These are phyloP conservation scores for Plantago rigida DNA, from an alignment of 305 asterid species.

Conservation along the genomic window DNA sequence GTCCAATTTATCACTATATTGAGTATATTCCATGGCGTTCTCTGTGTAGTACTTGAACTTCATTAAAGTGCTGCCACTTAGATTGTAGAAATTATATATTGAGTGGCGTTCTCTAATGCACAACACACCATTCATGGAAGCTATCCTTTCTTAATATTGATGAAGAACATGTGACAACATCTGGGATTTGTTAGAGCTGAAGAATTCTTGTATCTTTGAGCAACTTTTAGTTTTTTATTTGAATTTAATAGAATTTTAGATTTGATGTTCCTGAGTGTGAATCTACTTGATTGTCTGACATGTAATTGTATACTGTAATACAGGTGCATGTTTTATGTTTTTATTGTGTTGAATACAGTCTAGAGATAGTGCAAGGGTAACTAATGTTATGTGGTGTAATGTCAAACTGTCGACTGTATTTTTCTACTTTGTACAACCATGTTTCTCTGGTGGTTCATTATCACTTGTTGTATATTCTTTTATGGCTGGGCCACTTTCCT, in stretches of 20 bases:
- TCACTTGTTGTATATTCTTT: too few relatives aligned
- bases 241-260: too few relatives aligned
- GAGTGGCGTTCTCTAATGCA: neutral
- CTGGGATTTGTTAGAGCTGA: neutral
- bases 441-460: too few relatives aligned
- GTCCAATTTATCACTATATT: too few relatives aligned
- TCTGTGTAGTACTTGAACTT: too few relatives aligned
- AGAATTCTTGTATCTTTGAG: neutral
- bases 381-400: neutral
- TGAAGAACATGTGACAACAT: neutral
- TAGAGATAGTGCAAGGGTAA: neutral
- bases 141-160: neutral
- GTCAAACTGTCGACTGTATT: too few relatives aligned
- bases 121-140: neutral
- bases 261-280: neutral
- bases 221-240: neutral
- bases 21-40: too few relatives aligned
- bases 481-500: neutral
- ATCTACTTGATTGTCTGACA: too few relatives aligned
- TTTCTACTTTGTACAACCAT: too few relatives aligned
- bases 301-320: neutral
- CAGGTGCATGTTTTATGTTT: neutral
- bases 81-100: too few relatives aligned
- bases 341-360: neutral
- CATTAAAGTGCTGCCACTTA: too few relatives aligned